These are phyloP conservation scores for Phytophthora ramorum DNA, from an alignment of 352 stramenopile species.

Conservation along the genomic window DNA sequence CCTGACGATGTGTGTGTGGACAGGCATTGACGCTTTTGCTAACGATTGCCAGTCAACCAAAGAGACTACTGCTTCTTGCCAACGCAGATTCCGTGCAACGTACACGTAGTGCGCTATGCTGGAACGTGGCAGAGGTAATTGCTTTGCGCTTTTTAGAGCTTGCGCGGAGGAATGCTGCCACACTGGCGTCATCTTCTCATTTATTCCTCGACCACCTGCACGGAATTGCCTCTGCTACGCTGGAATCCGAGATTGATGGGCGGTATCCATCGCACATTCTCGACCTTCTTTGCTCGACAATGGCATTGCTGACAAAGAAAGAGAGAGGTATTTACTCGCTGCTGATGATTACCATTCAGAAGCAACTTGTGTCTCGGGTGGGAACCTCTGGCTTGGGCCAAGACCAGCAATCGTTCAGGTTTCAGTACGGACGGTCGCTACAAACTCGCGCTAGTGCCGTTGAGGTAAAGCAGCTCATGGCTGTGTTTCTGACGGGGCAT, in stretches of 20 bases:
- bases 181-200: slow-evolving; percentile 67
- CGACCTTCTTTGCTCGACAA: slow-evolving; percentile 72
- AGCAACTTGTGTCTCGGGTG: slow-evolving; percentile 66
- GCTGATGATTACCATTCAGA: slow-evolving; percentile 89
- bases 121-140: slow-evolving; percentile 70
- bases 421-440: slow-evolving; percentile 16
- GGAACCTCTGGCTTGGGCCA: slow-evolving; percentile 25
- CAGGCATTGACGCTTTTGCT: slow-evolving; percentile 75
- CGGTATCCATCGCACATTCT: slow-evolving; percentile 71
- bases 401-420: slow-evolving; percentile 33
- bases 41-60: slow-evolving; percentile 72
- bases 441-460: slow-evolving; percentile 34
- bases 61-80: slow-evolving; percentile 60
- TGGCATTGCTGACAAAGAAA: slow-evolving; percentile 68
- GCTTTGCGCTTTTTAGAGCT: slow-evolving; percentile 55
- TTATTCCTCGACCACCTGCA: slow-evolving; percentile 85
- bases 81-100: slow-evolving; percentile 41
- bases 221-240: slow-evolving; percentile 56
- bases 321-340: slow-evolving; percentile 76
- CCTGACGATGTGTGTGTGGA: neutral
- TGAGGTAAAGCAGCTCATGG: slow-evolving; percentile 82
- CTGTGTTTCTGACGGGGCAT: slow-evolving; percentile 76
- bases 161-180: slow-evolving; percentile 39
- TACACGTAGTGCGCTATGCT: slow-evolving; percentile 52
- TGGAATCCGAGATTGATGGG: slow-evolving; percentile 28